phyloP scores from a whole-genome alignment of 306 rosid species.

The Malus orientalis region DNA sequence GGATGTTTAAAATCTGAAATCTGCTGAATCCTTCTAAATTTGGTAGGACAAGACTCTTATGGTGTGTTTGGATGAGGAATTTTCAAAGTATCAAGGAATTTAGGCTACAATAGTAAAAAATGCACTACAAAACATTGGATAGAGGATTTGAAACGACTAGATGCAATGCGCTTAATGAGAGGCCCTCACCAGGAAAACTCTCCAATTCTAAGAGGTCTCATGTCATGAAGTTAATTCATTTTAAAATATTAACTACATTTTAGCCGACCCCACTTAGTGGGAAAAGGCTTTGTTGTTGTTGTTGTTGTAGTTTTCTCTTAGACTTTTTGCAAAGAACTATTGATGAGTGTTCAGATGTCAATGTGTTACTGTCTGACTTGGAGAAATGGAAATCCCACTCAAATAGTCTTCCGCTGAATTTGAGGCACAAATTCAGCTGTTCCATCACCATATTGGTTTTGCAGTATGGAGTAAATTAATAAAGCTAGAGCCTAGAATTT shows the following conservation, averaged over 20 bases:
- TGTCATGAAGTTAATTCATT: not conserved
- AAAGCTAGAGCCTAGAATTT: not conserved
- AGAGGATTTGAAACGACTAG: no score
- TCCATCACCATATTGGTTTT: not conserved
- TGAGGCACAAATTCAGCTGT: not conserved
- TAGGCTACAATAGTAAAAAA: no score
- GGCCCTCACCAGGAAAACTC: not conserved
- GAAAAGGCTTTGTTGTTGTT: no score
- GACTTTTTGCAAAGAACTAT: not conserved
- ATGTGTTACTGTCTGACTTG: not conserved
- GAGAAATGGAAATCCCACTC: not conserved
- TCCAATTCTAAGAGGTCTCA: not conserved
- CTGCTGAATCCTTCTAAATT: not conserved
- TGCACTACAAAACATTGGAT: no score
- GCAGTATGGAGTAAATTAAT: not conserved
- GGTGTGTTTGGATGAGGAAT: no score
- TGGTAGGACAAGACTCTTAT: not conserved
- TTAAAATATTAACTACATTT: not conserved
- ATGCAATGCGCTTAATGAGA: not conserved
- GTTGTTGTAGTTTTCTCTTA: not conserved
- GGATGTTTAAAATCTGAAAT: not conserved
- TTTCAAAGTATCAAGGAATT: no score
- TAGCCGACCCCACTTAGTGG: no score
- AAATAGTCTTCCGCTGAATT: not conserved
- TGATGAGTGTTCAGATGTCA: not conserved